A percentile compares a stretch with the other conserved stretches of the same genome.
These are phyloP conservation scores for Ogataea sp. DNA, from an alignment of 805 yeast species.

Conservation along the genomic window DNA sequence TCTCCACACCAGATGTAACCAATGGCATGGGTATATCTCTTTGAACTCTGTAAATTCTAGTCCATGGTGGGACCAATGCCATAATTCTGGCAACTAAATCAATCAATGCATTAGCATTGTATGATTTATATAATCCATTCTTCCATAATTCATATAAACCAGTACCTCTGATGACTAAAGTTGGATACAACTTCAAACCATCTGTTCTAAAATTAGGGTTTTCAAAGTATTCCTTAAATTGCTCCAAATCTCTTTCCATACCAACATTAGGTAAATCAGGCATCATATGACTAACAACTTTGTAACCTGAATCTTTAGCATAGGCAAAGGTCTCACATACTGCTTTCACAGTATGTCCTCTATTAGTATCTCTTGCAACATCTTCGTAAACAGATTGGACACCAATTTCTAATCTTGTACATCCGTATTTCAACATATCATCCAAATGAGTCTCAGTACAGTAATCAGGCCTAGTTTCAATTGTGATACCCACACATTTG, in stretches of 20 bases:
- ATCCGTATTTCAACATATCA: constrained; percentile 94
- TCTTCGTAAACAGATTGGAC: constrained; percentile 97
- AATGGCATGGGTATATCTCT: constrained; percentile 99
- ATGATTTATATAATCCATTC: constrained; percentile 87
- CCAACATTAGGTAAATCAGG: constrained; percentile 98
- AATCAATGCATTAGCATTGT: constrained; percentile 87
- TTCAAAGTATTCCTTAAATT: constrained; percentile 92
- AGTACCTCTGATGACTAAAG: constrained; percentile 94
- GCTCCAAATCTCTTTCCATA: constrained; percentile 95
- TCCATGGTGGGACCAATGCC: constrained; percentile 98
- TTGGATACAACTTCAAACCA: constrained; percentile 92
- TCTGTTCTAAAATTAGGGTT: constrained; percentile 96
- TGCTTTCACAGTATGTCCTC: constrained; percentile 95
- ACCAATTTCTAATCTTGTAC: constrained; percentile 94
- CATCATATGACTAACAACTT: constrained; percentile 99
- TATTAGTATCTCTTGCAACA: constrained; percentile 95
- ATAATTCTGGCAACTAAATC: constrained; percentile 93
- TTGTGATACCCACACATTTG: constrained; percentile 97
- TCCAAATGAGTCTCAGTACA: constrained; percentile 93
- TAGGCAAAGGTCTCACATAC: constrained; percentile 93
- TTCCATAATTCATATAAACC: constrained; percentile 97
- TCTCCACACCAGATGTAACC: constrained; percentile 96
- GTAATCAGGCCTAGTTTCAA: constrained; percentile 97
- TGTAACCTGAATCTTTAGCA: constrained; percentile 98
- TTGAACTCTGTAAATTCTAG: constrained; percentile 96